Evolutionary conservation across 192 early-diverging fungal species (phyloP).

Genomic region (Thamnidium elegans): DNA sequence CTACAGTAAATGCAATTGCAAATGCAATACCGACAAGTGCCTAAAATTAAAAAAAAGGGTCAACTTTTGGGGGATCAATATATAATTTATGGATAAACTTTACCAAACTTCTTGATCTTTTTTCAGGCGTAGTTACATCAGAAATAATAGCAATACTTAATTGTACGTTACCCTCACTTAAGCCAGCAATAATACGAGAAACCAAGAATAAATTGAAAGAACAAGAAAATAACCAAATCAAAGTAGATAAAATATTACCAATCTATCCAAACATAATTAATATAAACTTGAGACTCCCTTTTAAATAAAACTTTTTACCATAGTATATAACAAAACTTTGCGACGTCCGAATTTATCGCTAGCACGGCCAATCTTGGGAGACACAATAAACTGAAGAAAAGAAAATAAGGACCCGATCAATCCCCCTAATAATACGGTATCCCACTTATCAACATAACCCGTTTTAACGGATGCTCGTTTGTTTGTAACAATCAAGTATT

Average conservation of each 20-base stretch:
- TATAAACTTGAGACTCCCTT: not conserved
- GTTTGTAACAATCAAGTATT: constrained; percentile 18
- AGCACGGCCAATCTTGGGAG: constrained; percentile 79
- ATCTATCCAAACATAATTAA: constrained; percentile 40
- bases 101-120: constrained; percentile 78
- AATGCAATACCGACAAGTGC: constrained; percentile 97
- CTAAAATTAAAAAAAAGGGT: constrained; percentile 32
- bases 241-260: constrained; percentile 86
- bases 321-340: constrained; percentile 77
- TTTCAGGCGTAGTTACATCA: constrained; percentile 80
- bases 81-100: not conserved
- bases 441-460: constrained; percentile 41
- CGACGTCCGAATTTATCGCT: constrained; percentile 82
- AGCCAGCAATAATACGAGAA: constrained; percentile 84
- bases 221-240: constrained; percentile 86
- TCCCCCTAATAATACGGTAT: constrained; percentile 88
- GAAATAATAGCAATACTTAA: constrained; percentile 94
- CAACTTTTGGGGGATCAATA: not conserved
- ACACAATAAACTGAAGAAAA: constrained; percentile 84
- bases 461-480: constrained; percentile 1
- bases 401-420: constrained; percentile 91
- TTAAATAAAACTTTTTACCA: constrained; percentile 52
- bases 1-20: constrained; percentile 92
- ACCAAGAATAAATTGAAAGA: constrained; percentile 83
- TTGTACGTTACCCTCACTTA: constrained; percentile 98